Conservation (phyloP, 331 rosid genomes). For the Quercus lobata region DNA sequence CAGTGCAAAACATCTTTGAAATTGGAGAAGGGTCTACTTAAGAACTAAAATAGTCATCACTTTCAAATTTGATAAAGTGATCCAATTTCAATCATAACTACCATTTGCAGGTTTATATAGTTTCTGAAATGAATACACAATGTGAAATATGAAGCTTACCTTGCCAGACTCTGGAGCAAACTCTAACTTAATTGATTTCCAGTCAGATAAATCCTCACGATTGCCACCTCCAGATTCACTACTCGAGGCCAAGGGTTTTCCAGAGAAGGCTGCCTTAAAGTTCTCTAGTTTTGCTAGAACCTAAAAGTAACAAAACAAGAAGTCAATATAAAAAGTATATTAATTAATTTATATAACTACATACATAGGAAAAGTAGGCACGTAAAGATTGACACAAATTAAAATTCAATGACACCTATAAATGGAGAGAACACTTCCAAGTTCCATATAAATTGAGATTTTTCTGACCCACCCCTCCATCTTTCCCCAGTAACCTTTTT, state of each 20-base stretch:
- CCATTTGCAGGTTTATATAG: not conserved
- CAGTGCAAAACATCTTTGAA: not conserved
- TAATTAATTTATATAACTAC: not conserved
- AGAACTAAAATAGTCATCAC: not conserved
- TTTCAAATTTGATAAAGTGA: not conserved
- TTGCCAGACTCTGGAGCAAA: slow-evolving; percentile 60
- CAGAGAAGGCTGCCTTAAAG: slow-evolving; percentile 26
- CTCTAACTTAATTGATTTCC: slow-evolving; percentile 53
- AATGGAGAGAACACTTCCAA: not conserved
- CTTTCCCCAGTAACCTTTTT: not conserved
- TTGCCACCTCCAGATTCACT: slow-evolving; percentile 35
- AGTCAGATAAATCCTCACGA: slow-evolving; percentile 67
- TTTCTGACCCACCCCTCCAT: not conserved
- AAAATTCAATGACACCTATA: not conserved
- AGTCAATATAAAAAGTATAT: not conserved
- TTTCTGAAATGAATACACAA: not conserved
- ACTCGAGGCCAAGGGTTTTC: slow-evolving; percentile 18
- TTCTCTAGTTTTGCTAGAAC: slow-evolving; percentile 48
- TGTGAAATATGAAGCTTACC: slow-evolving; percentile 39
- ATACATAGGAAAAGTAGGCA: not conserved
- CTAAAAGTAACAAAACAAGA: slow-evolving; percentile 24
- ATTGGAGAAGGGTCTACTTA: not conserved
- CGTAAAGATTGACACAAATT: not conserved
- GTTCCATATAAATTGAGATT: not conserved
- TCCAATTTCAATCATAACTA: not conserved